Conservation (phyloP, 1,139 yeast species). For the Yamadazyma spencermartinsiae region DNA sequence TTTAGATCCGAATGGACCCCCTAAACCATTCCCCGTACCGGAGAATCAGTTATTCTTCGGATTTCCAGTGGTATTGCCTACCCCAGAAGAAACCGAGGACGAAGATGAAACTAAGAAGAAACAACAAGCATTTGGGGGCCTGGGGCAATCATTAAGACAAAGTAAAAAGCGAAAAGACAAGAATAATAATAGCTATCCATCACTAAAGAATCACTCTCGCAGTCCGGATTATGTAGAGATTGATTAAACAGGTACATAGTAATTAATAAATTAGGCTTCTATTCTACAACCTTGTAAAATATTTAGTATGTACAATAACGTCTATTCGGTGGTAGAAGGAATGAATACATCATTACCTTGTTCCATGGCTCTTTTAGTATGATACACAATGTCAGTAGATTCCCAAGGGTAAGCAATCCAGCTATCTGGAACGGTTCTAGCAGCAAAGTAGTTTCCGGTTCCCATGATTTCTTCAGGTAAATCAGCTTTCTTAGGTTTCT, state of each 20-base stretch:
- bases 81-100: conserved; percentile 42
- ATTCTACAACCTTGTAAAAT: not conserved
- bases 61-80: conserved; percentile 79
- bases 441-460: conserved; percentile 80
- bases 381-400: conserved; percentile 84
- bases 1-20: conserved; percentile 55
- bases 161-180: conserved; percentile 72
- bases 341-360: conserved; percentile 62
- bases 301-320: not conserved
- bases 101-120: conserved; percentile 22
- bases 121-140: conserved; percentile 48
- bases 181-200: conserved; percentile 38
- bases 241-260: conserved; percentile 55
- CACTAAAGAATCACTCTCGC: conserved; percentile 51
- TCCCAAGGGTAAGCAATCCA: conserved; percentile 99
- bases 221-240: conserved; percentile 82
- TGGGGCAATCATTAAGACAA: conserved; percentile 72
- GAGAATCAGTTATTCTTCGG: conserved; percentile 92
- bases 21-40: conserved; percentile 73
- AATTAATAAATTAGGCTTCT: too few species aligned
- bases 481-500: conserved; percentile 82
- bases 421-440: conserved; percentile 83
- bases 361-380: conserved; percentile 74
- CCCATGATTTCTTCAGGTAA: conserved; percentile 65
- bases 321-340: conserved; percentile 31